phyloP scores from a whole-genome alignment of 352 stramenopile genomes.

The Pythium aristosporum region DNA sequence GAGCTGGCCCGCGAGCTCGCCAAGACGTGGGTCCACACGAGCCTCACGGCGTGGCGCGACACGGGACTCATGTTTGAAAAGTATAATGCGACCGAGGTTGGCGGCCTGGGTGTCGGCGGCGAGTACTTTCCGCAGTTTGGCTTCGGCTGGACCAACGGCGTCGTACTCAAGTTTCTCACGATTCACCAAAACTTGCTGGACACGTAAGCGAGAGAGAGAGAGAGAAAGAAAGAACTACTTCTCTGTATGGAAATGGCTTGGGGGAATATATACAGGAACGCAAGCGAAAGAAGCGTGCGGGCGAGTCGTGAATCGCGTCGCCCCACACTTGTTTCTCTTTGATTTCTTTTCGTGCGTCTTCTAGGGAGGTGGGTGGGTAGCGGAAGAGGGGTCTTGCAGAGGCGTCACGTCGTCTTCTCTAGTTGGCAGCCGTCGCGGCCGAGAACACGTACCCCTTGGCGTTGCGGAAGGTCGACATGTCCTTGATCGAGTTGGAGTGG shows the following conservation, averaged over 20 bases:
- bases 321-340: background rate
- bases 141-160: constrained; percentile 87
- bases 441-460: constrained; percentile 92
- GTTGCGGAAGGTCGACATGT: constrained; percentile 94
- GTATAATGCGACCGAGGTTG: constrained; percentile 75
- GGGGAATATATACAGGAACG: constrained; percentile 21
- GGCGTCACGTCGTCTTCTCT: constrained; percentile 10
- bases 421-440: constrained; percentile 52
- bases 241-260: no score
- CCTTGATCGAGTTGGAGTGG: constrained; percentile 90
- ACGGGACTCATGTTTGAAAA: constrained; percentile 89
- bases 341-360: constrained; percentile 7
- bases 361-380: background rate
- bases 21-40: constrained; percentile 64
- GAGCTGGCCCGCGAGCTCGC: constrained; percentile 50
- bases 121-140: constrained; percentile 89
- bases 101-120: constrained; percentile 67
- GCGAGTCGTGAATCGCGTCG: no score
- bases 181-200: constrained; percentile 69
- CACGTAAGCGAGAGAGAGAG: constrained; percentile 3
- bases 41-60: constrained; percentile 58
- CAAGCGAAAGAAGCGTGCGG: background rate
- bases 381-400: background rate
- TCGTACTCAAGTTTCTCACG: constrained; percentile 86
- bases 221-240: no score